Conservation (phyloP, 805 yeast genomes). For the Wickerhamiella siamensis region DNA sequence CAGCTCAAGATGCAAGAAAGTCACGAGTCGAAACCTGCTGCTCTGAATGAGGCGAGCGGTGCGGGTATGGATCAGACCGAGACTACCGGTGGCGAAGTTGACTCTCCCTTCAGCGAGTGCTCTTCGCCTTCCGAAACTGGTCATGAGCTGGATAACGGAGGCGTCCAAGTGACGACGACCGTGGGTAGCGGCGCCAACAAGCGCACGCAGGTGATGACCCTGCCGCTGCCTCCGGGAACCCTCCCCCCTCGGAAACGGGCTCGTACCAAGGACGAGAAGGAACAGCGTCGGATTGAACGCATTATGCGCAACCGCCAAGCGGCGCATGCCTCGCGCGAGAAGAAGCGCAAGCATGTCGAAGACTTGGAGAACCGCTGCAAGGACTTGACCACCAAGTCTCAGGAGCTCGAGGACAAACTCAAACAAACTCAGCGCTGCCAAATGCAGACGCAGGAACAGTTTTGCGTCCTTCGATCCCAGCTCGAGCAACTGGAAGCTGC, state of each 20-base stretch:
- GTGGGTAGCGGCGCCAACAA: slow-evolving; percentile 9
- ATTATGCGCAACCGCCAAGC: slow-evolving; percentile 89
- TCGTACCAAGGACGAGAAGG: slow-evolving; percentile 91
- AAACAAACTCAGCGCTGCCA: slow-evolving; percentile 10
- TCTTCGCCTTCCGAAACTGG: background rate
- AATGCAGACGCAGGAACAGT: slow-evolving; percentile 8
- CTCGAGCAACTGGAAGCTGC: slow-evolving; percentile 17
- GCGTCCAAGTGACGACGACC: background rate
- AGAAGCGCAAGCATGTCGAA: slow-evolving; percentile 86
- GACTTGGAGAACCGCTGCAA: slow-evolving; percentile 47
- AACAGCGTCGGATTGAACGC: slow-evolving; percentile 87
- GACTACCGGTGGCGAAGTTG: background rate
- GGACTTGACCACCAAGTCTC: slow-evolving; percentile 19
- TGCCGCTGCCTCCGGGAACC: slow-evolving; percentile 29
- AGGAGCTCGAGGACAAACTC: slow-evolving; percentile 15
- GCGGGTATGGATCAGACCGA: background rate
- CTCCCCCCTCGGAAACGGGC: slow-evolving; percentile 95
- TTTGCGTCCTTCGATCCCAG: slow-evolving; percentile 8
- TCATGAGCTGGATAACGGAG: slow-evolving; percentile 2
- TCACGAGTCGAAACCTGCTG: slow-evolving; percentile 1
- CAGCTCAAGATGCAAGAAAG: slow-evolving; percentile 3
- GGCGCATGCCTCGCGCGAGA: slow-evolving; percentile 94
- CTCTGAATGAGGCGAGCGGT: slow-evolving; percentile 4
- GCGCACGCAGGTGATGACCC: slow-evolving; percentile 22
- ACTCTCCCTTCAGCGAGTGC: background rate